These are phyloP conservation scores for Ogataea trehalophila DNA, from an alignment of 805 yeast species.

Conservation along the genomic window DNA sequence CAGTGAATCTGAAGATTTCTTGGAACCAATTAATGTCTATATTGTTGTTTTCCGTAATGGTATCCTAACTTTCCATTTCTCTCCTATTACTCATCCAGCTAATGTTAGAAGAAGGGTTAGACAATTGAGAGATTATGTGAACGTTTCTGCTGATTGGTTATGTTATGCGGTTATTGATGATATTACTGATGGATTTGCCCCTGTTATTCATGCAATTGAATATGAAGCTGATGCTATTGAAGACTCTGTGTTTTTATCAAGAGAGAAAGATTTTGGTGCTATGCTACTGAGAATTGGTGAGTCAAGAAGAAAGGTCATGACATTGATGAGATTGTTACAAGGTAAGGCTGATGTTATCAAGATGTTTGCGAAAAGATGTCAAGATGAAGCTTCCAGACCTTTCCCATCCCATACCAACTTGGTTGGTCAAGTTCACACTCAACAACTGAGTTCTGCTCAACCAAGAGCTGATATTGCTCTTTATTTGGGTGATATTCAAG, in stretches of 20 bases:
- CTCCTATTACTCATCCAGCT: slow-evolving; percentile 64
- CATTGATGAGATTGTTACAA: slow-evolving; percentile 78
- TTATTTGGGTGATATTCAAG: slow-evolving; percentile 94
- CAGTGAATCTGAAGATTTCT: slow-evolving; percentile 71
- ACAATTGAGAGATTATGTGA: slow-evolving; percentile 71
- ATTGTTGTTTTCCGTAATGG: slow-evolving; percentile 69
- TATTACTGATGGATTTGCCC: slow-evolving; percentile 80
- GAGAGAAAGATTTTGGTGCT: slow-evolving; percentile 65
- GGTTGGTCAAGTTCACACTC: slow-evolving; percentile 5
- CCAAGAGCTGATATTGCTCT: slow-evolving; percentile 91
- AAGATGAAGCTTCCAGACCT: slow-evolving; percentile 49
- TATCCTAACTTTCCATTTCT: slow-evolving; percentile 62
- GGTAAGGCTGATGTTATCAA: slow-evolving; percentile 96
- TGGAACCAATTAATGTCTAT: slow-evolving; percentile 75
- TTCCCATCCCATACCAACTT: slow-evolving; percentile 13
- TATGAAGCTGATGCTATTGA: slow-evolving; percentile 80
- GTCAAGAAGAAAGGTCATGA: slow-evolving; percentile 87
- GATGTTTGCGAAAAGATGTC: slow-evolving; percentile 94
- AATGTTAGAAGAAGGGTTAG: slow-evolving; percentile 80
- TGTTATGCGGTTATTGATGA: slow-evolving; percentile 81
- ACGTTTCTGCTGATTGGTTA: slow-evolving; percentile 76
- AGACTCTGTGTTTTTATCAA: slow-evolving; percentile 77
- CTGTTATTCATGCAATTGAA: slow-evolving; percentile 71
- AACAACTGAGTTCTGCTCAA: slow-evolving; percentile 31
- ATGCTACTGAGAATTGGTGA: slow-evolving; percentile 86